Evolutionary conservation across 306 rosid genomes (phyloP).

Genomic region (Vicia villosa): DNA sequence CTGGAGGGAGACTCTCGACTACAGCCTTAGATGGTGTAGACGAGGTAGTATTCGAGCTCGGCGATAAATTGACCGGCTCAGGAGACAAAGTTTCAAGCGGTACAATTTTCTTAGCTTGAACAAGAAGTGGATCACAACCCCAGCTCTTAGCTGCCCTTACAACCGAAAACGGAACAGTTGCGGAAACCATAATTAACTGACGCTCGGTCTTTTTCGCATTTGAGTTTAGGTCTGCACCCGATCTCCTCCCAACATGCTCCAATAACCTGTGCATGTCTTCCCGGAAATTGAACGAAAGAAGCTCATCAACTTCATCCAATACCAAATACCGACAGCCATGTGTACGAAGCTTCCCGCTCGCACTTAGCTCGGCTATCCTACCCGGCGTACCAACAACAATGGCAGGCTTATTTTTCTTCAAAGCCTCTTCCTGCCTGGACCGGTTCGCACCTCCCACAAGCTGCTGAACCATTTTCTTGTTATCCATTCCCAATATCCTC

Average conservation of each 20-base stretch:
- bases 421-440: constrained; percentile 90
- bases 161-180: constrained; percentile 90
- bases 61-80: constrained; percentile 48
- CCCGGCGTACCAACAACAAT: constrained; percentile 98
- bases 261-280: constrained; percentile 92
- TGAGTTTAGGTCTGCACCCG: constrained; percentile 58
- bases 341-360: constrained; percentile 88
- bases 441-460: constrained; percentile 97
- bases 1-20: constrained; percentile 77
- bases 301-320: constrained; percentile 92
- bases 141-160: constrained; percentile 91
- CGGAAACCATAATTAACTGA: constrained; percentile 81
- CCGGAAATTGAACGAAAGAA: constrained; percentile 82
- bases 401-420: constrained; percentile 82
- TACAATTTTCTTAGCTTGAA: constrained; percentile 71
- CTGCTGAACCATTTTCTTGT: constrained; percentile 82
- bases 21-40: constrained; percentile 52
- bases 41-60: constrained; percentile 37
- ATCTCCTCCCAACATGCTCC: constrained; percentile 84
- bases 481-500: constrained; percentile 72
- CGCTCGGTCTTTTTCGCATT: constrained; percentile 59
- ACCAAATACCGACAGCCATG: constrained; percentile 81
- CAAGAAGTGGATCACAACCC: constrained; percentile 79
- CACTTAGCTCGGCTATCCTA: constrained; percentile 88
- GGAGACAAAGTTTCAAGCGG: constrained; percentile 64